phyloP scores from a whole-genome alignment of 83 land plant species.

The Larix sibirica region DNA sequence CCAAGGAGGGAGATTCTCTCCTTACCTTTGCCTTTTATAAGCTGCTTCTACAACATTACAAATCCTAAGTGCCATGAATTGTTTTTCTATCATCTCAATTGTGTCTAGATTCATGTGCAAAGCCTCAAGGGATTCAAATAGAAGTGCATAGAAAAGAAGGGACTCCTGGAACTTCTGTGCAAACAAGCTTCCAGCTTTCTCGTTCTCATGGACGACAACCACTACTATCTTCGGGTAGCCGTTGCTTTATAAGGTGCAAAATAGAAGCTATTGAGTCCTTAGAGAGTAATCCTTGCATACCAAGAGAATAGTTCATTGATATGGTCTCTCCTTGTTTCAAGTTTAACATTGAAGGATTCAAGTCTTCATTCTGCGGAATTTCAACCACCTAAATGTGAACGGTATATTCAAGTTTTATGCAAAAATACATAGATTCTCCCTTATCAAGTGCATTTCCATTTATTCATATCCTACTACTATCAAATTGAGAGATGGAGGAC shows the following conservation, averaged over 20 bases:
- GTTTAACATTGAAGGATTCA: no score
- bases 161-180: no score
- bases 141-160: no score
- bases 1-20: slow-evolving; percentile 39
- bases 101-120: no score
- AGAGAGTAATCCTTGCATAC: slow-evolving; percentile 21
- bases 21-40: slow-evolving; percentile 25
- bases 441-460: slow-evolving; percentile 38
- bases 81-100: no score
- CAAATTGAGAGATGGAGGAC: slow-evolving; percentile 38
- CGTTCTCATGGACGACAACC: no score
- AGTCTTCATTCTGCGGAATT: no score
- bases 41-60: slow-evolving; percentile 22
- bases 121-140: no score
- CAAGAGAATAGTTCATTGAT: slow-evolving; percentile 50
- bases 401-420: slow-evolving; percentile 41
- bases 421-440: slow-evolving; percentile 63
- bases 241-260: slow-evolving; percentile 57
- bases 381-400: slow-evolving; percentile 18
- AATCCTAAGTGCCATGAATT: slow-evolving; percentile 64
- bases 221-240: slow-evolving; percentile 65
- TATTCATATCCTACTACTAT: slow-evolving; percentile 44
- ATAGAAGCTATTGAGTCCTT: slow-evolving; percentile 30
- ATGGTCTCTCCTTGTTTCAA: no score
- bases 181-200: no score